Base-by-base conservation (phyloP, 352 stramenopile genomes). In the Pythium brachiatum region DNA sequence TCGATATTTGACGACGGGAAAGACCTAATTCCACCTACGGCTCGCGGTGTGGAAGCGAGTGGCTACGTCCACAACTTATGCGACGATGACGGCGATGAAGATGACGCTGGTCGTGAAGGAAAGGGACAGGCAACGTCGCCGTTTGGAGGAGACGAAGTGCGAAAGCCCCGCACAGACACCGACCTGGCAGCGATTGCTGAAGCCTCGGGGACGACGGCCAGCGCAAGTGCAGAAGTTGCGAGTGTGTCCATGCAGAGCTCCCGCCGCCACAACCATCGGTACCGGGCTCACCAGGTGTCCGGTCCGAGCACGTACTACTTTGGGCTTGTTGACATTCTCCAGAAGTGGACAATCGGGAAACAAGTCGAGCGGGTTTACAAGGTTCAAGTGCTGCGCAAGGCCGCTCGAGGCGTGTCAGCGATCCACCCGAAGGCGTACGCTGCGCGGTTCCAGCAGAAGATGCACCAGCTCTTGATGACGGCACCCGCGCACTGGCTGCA, bases 281-380 rank as follows among this genome's bases (percentile, higher is more conserved):
- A 91, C 47, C 65, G 78, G 32, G 86, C 84, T 43, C 78, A 93
- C 59, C 83, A 90, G 53, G 84, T 95, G 2, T 92, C 86, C 1
- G 88, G 87, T 0, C 87, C 89, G 18, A 93, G 86, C 60, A 81
- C 79, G 55, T 97, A 96, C 57, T 96, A 95, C 79, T 85, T 97
- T 51, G 90, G 90, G 0, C 68, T 97, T 5, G 92, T 97, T 2
- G 90, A 97, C 57, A 89, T 97, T 13, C 66, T 97, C 44, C 90
- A 97, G 72, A 74, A 87, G 59, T 97, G 87, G 87, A 96, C 86
- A 7, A 57, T 93, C 0, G 36, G 62, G 0, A 97, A 97, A 60
- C 79, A 88, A 39, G 53, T 73, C 5, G 90, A 97, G 68, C 82
- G 83, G 50, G 67, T 81, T 13, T 94, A 94, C 67, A 97, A 97